These are phyloP conservation scores for Acanthamoeba royreba DNA, from an alignment of 208 protist genomes.

Conservation along the genomic window DNA sequence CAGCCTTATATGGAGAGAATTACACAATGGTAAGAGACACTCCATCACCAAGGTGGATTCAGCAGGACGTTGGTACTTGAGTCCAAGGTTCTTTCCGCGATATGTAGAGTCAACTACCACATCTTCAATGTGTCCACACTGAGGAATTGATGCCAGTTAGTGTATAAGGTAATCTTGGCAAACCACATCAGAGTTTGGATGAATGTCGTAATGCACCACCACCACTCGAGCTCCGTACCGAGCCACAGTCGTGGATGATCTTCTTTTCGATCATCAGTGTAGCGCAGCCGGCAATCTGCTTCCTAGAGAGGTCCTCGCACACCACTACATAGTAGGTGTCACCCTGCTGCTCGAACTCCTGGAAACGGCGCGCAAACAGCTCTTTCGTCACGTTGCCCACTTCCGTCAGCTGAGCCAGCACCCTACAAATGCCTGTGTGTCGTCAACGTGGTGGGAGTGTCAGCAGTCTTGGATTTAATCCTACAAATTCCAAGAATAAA, in stretches of 20 bases:
- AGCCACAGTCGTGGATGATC: conserved; percentile 69
- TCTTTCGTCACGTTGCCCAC: conserved; percentile 60
- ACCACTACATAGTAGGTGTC: conserved; percentile 66
- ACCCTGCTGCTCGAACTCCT: neutral
- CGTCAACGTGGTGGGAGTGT: neutral
- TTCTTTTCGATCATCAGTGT: conserved; percentile 80
- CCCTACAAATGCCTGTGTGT: conserved; percentile 10
- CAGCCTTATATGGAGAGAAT: conserved; percentile 22
- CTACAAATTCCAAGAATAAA: neutral
- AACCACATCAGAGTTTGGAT: neutral
- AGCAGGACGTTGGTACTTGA: conserved; percentile 43
- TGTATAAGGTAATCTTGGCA: too few relatives aligned
- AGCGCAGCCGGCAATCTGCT: conserved; percentile 66
- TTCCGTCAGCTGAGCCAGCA: conserved; percentile 63
- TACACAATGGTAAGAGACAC: neutral
- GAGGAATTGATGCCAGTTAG: too few relatives aligned
- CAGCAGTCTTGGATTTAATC: neutral
- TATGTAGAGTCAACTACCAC: conserved; percentile 77
- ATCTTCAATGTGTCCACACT: conserved; percentile 86
- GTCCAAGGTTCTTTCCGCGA: conserved; percentile 75
- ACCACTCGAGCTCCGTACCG: neutral
- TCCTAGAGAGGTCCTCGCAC: conserved; percentile 59
- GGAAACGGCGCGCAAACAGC: conserved; percentile 47
- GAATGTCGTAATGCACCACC: neutral
- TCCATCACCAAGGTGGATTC: neutral